These are phyloP conservation scores for Arthrobotrys conoides DNA, from an alignment of 2,329 filamentous ascomycete species.

Conservation along the genomic window DNA sequence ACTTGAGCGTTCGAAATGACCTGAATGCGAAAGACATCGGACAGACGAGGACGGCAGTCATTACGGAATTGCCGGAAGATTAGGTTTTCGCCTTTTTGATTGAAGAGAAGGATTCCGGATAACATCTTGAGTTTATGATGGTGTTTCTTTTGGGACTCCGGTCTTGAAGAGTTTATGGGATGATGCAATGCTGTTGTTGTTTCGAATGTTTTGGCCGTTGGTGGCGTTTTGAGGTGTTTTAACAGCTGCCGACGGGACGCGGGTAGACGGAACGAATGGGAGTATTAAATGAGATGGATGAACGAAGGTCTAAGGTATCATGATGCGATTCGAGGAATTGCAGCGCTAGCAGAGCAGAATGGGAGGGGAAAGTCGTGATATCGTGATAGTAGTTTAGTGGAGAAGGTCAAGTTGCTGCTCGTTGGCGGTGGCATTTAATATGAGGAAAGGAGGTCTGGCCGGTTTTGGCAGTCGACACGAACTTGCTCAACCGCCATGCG, in stretches of 20 bases:
- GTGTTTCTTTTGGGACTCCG: too few relatives aligned
- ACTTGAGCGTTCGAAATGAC: conserved; percentile 99
- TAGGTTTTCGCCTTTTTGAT: conserved; percentile 99
- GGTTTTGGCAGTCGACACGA: conserved; percentile 50
- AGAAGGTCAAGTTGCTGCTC: background rate
- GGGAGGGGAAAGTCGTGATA: background rate
- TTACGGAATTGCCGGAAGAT: conserved; percentile 99
- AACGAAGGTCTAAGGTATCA: conserved; percentile 9
- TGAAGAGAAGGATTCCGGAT: conserved; percentile 97
- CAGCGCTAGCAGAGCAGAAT: background rate
- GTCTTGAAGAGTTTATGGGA: background rate
- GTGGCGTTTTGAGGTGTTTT: conserved; percentile 27
- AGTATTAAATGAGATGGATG: background rate
- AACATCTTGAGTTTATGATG: too few relatives aligned
- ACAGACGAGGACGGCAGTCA: conserved; percentile 95
- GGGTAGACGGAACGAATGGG: background rate
- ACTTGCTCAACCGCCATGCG: background rate
- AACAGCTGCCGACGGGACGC: conserved; percentile 10
- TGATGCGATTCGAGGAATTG: background rate
- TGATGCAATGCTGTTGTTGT: background rate
- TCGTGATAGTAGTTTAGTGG: conserved; percentile 5
- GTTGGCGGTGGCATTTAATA: conserved; percentile 22
- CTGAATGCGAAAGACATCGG: conserved; percentile 99
- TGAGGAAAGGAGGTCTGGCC: conserved; percentile 57
- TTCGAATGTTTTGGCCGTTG: background rate